Percentiles rank a stretch among this genome's conserved stretches.
phyloP scores from a whole-genome alignment of 768 basidiomycete genomes.

The Floccularia luteovirens region DNA sequence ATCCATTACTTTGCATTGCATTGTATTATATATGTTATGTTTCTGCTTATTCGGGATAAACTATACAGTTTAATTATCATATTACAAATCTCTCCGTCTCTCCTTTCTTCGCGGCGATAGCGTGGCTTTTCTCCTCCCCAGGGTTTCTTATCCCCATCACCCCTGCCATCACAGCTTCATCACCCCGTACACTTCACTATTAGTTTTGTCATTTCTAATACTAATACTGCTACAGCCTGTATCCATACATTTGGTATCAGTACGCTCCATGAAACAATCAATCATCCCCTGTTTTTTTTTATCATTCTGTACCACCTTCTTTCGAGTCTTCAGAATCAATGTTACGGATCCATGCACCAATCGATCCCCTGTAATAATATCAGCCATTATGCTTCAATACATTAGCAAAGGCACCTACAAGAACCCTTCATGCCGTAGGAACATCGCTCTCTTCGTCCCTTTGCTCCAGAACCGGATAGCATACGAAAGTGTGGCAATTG shows the following conservation, averaged over 20 bases:
- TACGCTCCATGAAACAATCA: too few species aligned
- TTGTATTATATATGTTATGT: not conserved
- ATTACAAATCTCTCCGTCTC: not conserved
- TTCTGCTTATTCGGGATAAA: not conserved
- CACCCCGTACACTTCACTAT: too few species aligned
- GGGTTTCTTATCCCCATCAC: constrained; percentile 1
- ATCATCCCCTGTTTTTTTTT: too few species aligned
- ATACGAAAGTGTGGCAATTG: constrained; percentile 95
- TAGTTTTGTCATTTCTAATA: too few species aligned
- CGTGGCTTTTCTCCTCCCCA: constrained; percentile 7
- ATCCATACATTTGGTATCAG: not conserved
- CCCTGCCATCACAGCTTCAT: not conserved
- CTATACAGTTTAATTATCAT: too few species aligned
- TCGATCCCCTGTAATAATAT: constrained; percentile 57
- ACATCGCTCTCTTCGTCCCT: constrained; percentile 92
- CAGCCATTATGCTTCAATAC: not conserved
- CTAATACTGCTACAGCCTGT: not conserved
- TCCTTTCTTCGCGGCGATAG: constrained; percentile 3
- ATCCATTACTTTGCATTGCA: too few species aligned
- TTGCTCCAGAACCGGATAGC: constrained; percentile 99
- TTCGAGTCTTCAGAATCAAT: constrained; percentile 49
- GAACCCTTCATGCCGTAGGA: constrained; percentile 97
- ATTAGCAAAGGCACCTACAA: constrained; percentile 48
- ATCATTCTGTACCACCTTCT: not conserved
- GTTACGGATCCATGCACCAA: constrained; percentile 98